These are phyloP conservation scores for Pholiota microspora DNA, from an alignment of 768 basidiomycete species.

Conservation along the genomic window DNA sequence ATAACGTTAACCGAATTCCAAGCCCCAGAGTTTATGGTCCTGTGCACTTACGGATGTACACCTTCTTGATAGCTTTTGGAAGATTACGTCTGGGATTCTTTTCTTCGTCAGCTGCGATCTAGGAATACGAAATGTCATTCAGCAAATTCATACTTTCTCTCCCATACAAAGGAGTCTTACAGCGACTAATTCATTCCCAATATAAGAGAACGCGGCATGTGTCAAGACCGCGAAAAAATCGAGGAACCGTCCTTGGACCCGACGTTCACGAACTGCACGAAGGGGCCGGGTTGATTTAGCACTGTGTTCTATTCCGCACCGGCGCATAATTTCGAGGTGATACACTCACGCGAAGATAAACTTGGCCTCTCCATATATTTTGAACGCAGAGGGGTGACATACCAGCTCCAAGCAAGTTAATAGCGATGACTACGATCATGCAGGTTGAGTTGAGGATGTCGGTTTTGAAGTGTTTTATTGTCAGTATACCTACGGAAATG, in stretches of 20 bases:
- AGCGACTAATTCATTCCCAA: conserved; percentile 93
- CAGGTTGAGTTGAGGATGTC: too few species aligned
- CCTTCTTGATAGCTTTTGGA: conserved; percentile 64
- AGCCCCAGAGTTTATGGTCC: too few species aligned
- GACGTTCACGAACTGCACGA: conserved; percentile 68
- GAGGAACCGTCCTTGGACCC: conserved; percentile 73
- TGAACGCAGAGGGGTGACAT: conserved; percentile 3
- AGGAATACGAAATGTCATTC: conserved; percentile 6
- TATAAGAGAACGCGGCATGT: conserved; percentile 90
- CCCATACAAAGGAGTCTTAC: conserved; percentile 36
- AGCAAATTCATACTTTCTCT: not conserved
- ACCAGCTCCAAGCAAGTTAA: conserved; percentile 75
- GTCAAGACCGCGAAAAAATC: conserved; percentile 60
- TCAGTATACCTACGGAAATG: too few species aligned
- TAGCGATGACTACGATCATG: conserved; percentile 70
- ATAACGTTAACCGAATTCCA: too few species aligned
- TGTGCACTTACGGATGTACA: conserved; percentile 59
- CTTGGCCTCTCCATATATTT: conserved; percentile 73
- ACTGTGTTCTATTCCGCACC: not conserved
- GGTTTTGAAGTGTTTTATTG: too few species aligned
- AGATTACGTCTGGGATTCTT: conserved; percentile 77
- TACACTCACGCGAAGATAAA: conserved; percentile 75
- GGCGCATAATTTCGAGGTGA: not conserved
- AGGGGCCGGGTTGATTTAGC: conserved; percentile 92
- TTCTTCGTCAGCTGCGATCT: conserved; percentile 87